phyloP scores from a whole-genome alignment of 768 basidiomycete species.

The Mrakia frigida region DNA sequence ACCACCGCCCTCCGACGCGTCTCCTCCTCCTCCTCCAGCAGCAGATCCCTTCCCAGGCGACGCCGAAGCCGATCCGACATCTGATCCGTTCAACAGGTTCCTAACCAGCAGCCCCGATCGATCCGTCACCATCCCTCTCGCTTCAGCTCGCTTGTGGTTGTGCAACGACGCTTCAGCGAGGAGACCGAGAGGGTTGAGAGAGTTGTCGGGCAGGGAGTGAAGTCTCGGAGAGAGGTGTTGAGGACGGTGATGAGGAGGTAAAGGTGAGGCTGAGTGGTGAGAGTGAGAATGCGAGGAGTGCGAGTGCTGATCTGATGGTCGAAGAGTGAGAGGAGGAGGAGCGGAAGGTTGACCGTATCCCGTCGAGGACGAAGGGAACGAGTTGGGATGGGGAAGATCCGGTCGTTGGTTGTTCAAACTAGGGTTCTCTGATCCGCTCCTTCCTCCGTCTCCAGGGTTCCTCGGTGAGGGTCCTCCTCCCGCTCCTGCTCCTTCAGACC shows the following conservation, averaged over 20 bases:
- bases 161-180: conserved; percentile 75
- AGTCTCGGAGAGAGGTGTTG: conserved; percentile 70
- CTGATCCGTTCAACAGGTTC: conserved; percentile 16
- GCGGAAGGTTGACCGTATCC: not conserved
- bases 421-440: conserved; percentile 2
- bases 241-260: conserved; percentile 31
- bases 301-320: not conserved
- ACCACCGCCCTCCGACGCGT: not conserved
- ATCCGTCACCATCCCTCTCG: conserved; percentile 18
- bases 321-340: not conserved
- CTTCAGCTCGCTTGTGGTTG: conserved; percentile 35
- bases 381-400: not conserved
- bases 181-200: conserved; percentile 84
- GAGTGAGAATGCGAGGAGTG: too few relatives aligned
- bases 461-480: too few relatives aligned
- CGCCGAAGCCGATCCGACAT: too few relatives aligned
- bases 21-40: too few relatives aligned
- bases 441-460: not conserved
- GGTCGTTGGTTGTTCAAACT: not conserved
- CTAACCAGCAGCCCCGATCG: conserved; percentile 3
- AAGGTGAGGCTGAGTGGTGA: not conserved
- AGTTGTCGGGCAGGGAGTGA: conserved; percentile 85
- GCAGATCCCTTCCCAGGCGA: not conserved
- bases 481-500: not conserved
- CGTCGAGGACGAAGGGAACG: not conserved